Percentiles rank a stretch among this genome's conserved stretches.
These are phyloP conservation scores for Mycena latifolia DNA, from an alignment of 768 basidiomycete species.

Conservation along the genomic window DNA sequence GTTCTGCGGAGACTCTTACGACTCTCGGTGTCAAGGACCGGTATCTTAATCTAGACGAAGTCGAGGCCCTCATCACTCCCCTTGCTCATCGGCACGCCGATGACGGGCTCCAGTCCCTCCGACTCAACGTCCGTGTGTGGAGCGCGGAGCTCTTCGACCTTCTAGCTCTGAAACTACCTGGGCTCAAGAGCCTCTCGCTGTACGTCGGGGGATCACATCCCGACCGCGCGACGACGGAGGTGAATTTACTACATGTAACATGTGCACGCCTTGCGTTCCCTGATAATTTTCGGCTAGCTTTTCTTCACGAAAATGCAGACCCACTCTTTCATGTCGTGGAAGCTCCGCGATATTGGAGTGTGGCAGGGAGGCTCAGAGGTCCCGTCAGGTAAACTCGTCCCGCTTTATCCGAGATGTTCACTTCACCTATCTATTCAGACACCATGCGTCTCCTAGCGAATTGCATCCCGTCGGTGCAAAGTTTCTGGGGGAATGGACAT, in stretches of 20 bases:
- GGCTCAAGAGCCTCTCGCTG: slow-evolving; percentile 36
- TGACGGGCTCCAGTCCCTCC: slow-evolving; percentile 35
- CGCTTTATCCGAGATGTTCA: neutral
- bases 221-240: slow-evolving; percentile 27
- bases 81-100: slow-evolving; percentile 34
- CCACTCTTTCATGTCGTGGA: slow-evolving; percentile 20
- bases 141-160: slow-evolving; percentile 42
- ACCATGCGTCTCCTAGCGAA: slow-evolving; percentile 29
- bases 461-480: slow-evolving; percentile 29
- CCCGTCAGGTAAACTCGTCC: neutral
- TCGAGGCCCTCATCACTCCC: slow-evolving; percentile 33
- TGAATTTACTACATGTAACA: neutral
- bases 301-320: slow-evolving; percentile 26
- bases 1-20: slow-evolving; percentile 48
- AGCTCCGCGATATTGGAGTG: slow-evolving; percentile 31
- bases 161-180: slow-evolving; percentile 38
- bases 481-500: slow-evolving; percentile 35
- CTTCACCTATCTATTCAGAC: neutral
- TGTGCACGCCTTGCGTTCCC: neutral
- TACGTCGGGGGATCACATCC: slow-evolving; percentile 31
- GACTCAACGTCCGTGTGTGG: slow-evolving; percentile 38
- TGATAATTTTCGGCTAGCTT: slow-evolving; percentile 4
- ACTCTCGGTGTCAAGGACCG: slow-evolving; percentile 55
- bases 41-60: slow-evolving; percentile 51
- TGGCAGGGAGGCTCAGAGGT: slow-evolving; percentile 35